Evolutionary conservation across 2,329 filamentous ascomycete genomes (phyloP), one percentile per base, ranked within the genome.

Genomic region (Alternaria triticina): DNA sequence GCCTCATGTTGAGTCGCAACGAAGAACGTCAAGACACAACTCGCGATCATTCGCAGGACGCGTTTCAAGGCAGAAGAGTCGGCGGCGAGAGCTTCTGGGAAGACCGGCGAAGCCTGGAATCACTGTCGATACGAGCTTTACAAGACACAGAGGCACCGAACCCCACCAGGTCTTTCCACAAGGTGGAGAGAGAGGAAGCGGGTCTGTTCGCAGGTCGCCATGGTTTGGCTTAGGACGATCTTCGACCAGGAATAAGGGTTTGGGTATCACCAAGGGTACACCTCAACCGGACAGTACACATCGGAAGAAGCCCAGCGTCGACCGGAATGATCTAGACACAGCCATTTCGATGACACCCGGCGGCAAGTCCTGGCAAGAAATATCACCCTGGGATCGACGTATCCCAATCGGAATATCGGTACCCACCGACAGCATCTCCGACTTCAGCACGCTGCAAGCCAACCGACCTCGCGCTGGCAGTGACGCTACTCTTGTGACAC

Each of bases 401-500:
- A 93, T 93, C 62, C 85, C 91, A 45, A 93, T 93, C 67, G 90
- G 90, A 12, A 88, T 93, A 54, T 86, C 87, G 13, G 82, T 93
- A 49, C 87, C 90, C 3, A 86, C 87, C 13, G 85, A 86, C 49
- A 69, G 80, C 77, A 44, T 86, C 79, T 71, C 83, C 27, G 78
- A 80, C 40, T 77, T 79, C 57, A 75, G 74, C 55, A 70, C 74
- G 10, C 75, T 79, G 52, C 71, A 76, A 47, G 63, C 65, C 36
- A 61, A 63, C 13, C 73, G 76, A n/a, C 62, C 72, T 8, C 81
- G 70, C 80, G 86, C 73, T 61, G 72, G 72, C 54, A 75, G 78
- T 57, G 72, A 81, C 54, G 65, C 74, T 43, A 75, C 79, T 36
- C 59, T 79, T 27, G 74, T 75, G 23, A 86, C 84, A 5, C 85